phyloP scores from a whole-genome alignment of 2,329 filamentous ascomycete genomes.

The Alternaria sp. region DNA sequence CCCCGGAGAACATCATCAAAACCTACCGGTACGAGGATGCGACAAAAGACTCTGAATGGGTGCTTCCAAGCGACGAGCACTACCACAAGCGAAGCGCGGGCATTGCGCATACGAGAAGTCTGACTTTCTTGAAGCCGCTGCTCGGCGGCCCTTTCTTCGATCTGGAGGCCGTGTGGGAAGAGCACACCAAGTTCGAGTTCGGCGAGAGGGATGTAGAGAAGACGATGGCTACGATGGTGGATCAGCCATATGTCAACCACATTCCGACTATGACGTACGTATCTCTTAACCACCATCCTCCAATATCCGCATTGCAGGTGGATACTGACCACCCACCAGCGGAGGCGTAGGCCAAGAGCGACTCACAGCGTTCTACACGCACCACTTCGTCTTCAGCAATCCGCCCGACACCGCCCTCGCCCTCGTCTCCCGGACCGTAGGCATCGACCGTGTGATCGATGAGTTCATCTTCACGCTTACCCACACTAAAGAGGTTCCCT shows the following conservation, averaged over 20 bases:
- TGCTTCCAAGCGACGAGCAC: slow-evolving; percentile 34
- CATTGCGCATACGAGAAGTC: slow-evolving; percentile 69
- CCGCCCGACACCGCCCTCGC: slow-evolving; percentile 71
- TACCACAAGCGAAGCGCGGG: slow-evolving; percentile 61
- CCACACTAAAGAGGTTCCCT: slow-evolving; percentile 42
- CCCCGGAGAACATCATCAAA: slow-evolving; percentile 25
- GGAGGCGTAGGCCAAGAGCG: slow-evolving; percentile 69
- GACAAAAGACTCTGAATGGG: slow-evolving; percentile 32
- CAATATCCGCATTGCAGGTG: neutral
- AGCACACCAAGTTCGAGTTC: slow-evolving; percentile 77
- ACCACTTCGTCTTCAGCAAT: slow-evolving; percentile 79
- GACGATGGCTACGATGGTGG: slow-evolving; percentile 83
- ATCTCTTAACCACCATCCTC: accelerated
- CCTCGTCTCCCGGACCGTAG: slow-evolving; percentile 73
- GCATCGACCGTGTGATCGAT: slow-evolving; percentile 68
- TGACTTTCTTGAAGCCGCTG: slow-evolving; percentile 69
- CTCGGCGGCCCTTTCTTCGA: slow-evolving; percentile 73
- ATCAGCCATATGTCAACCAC: slow-evolving; percentile 80
- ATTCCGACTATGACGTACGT: slow-evolving; percentile 66
- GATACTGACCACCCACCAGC: neutral
- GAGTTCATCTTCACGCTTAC: slow-evolving; percentile 47
- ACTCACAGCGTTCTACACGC: slow-evolving; percentile 71
- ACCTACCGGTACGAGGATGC: slow-evolving; percentile 35
- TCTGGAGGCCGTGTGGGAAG: slow-evolving; percentile 79
- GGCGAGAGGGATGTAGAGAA: slow-evolving; percentile 69